Base-by-base conservation (phyloP, 2,329 filamentous ascomycete species). In the Kalmusia sp. region DNA sequence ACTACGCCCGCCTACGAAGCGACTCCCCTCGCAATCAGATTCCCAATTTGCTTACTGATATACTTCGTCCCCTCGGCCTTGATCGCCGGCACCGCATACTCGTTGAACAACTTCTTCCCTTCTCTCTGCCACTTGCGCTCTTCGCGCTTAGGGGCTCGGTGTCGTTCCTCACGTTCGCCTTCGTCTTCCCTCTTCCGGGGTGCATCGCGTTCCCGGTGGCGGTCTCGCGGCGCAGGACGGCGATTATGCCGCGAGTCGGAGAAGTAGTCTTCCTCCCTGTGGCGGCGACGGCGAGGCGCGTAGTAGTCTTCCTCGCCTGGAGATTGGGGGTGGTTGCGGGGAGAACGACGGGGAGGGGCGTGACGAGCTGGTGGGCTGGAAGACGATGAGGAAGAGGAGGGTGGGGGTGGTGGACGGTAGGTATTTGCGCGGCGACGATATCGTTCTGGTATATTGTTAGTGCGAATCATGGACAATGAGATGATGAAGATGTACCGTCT, bases 221-320 rank as follows among this genome's bases (percentile, higher is more conserved):
- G 12, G 9, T 39, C 37, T 21, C 37, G 19, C 15, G 19, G 37
- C 21, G 28, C 14, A 14, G 39, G 52, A 12, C 51, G 59, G 6
- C 57, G 28, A 33, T 62, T 47, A 35, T 62, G 51, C 4, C 55
- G 50, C 46, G 52, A 50, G 30, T 62, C 57, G 3, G 59, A 60
- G 51, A 54, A 55, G 31, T 62, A 57, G 30, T 53, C 59, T 31
- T 60, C 59, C 3, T 62, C 55, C 19, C 45, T 39, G 9, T 33
- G 22, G 19, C 51, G 50, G 6, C 35, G 41, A 28, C 49, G 56
- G 9, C 59, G 49, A 2, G 44, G 49, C 1, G 49, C 25, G 21
- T 54, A 48, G 15, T 56, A 48, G 40, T 58, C 49, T 11, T 59
- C 51, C 11, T 49, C 51, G 19, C n/a, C 51, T 17, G 19, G 11